Conservation (phyloP, 2,329 filamentous ascomycete species). For the Aureobasidium sp. region DNA sequence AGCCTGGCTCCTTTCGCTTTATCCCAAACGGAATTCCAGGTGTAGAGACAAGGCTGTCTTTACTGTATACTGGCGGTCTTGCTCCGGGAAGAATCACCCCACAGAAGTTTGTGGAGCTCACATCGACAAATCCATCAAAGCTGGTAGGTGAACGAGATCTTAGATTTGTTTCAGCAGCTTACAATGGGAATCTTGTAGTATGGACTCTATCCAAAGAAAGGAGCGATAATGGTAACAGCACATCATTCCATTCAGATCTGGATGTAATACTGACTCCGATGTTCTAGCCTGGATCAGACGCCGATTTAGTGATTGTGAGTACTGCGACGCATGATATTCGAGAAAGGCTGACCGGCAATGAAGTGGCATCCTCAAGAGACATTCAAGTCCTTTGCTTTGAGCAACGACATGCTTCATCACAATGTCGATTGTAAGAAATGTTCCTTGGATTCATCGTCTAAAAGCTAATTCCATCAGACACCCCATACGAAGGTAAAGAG, state of each 20-base stretch:
- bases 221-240: slow-evolving; percentile 25
- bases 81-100: slow-evolving; percentile 33
- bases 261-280: slow-evolving; percentile 47
- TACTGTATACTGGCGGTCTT: slow-evolving; percentile 28
- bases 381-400: slow-evolving; percentile 36
- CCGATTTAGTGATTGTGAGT: background rate
- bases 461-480: background rate
- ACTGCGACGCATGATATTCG: too few species aligned
- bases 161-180: background rate
- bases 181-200: slow-evolving; percentile 31
- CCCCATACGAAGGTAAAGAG: slow-evolving; percentile 46
- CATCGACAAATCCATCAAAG: slow-evolving; percentile 47
- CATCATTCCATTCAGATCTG: slow-evolving; percentile 20
- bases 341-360: slow-evolving; percentile 19
- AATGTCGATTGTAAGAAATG: slow-evolving; percentile 44
- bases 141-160: background rate
- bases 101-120: slow-evolving; percentile 47
- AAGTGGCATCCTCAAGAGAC: slow-evolving; percentile 47
- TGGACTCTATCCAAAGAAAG: slow-evolving; percentile 44
- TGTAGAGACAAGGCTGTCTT: slow-evolving; percentile 47
- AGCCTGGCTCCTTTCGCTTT: slow-evolving; percentile 39
- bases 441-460: background rate
- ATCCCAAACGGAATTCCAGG: slow-evolving; percentile 52
- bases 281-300: slow-evolving; percentile 20
- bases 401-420: slow-evolving; percentile 49